Percentiles rank a stretch among this genome's conserved stretches.
These are phyloP conservation scores for Fusarium clavum DNA, from an alignment of 2,329 filamentous ascomycete species.

Conservation along the genomic window DNA sequence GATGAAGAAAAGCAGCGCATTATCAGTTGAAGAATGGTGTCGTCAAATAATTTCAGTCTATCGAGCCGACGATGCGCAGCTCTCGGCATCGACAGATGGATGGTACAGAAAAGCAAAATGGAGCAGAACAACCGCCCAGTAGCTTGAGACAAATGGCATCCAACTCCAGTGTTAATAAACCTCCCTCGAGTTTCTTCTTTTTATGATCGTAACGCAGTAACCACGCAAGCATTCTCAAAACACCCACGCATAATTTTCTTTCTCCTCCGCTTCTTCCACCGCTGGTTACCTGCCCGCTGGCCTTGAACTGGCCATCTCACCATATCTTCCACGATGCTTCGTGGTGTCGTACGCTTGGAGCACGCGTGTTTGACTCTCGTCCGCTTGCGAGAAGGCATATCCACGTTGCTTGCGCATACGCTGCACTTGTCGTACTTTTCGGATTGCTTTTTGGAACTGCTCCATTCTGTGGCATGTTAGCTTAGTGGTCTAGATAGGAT, in stretches of 20 bases:
- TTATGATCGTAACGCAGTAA: slow-evolving; percentile 44
- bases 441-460: slow-evolving; percentile 99
- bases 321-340: slow-evolving; percentile 87
- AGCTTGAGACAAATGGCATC: slow-evolving; percentile 40
- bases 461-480: slow-evolving; percentile 79
- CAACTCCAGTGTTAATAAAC: slow-evolving; percentile 40
- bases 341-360: slow-evolving; percentile 99
- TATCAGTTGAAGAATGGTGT: slow-evolving; percentile 25
- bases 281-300: slow-evolving; percentile 43
- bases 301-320: slow-evolving; percentile 81
- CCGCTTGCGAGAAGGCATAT: slow-evolving; percentile 97
- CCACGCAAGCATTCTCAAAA: slow-evolving; percentile 29
- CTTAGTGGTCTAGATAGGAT: not conserved
- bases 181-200: slow-evolving; percentile 24
- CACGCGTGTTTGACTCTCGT: slow-evolving; percentile 94
- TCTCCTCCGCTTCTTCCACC: not conserved
- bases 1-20: slow-evolving; percentile 2
- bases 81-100: slow-evolving; percentile 27
- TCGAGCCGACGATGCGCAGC: slow-evolving; percentile 30
- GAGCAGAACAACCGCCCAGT: slow-evolving; percentile 24
- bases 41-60: slow-evolving; percentile 26
- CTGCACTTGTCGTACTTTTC: slow-evolving; percentile 97
- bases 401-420: slow-evolving; percentile 99
- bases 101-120: slow-evolving; percentile 16
- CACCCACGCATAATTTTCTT: slow-evolving; percentile 29